Evolutionary conservation across 116 monocot species (phyloP).

Genomic region (Iris pallida): DNA sequence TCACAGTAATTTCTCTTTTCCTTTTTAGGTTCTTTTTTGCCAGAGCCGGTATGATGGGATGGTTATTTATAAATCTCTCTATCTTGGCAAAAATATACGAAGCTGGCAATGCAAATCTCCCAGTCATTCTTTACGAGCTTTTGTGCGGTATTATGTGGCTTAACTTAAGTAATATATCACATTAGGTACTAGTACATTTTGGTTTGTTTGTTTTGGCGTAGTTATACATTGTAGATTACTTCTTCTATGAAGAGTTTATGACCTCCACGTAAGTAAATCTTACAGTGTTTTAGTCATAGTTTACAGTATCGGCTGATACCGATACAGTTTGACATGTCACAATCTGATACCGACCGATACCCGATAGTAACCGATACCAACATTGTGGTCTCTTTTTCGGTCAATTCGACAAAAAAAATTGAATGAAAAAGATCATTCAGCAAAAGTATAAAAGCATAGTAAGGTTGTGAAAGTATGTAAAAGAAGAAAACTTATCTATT

Average conservation of each 20-base stretch:
- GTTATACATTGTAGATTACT: conserved; percentile 84
- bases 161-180: neutral
- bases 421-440: too few relatives aligned
- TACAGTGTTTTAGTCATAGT: too few relatives aligned
- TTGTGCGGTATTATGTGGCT: conserved; percentile 56
- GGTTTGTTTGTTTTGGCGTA: conserved; percentile 25
- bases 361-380: too few relatives aligned
- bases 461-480: too few relatives aligned
- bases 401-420: too few relatives aligned
- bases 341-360: too few relatives aligned
- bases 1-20: too few relatives aligned
- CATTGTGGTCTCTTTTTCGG: too few relatives aligned
- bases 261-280: conserved; percentile 90
- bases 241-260: conserved; percentile 93
- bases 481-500: too few relatives aligned
- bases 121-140: conserved; percentile 87
- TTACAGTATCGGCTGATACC: too few relatives aligned
- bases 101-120: conserved; percentile 54
- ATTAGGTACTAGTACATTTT: conserved; percentile 7
- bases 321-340: too few relatives aligned
- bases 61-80: conserved; percentile 95
- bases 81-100: conserved; percentile 65
- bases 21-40: conserved; percentile 70
- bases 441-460: too few relatives aligned
- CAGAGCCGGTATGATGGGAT: conserved; percentile 98